Evolutionary conservation across 345 rosid genomes (phyloP), one percentile per base, ranked within the genome.

Genomic region (Sapria himalayana): DNA sequence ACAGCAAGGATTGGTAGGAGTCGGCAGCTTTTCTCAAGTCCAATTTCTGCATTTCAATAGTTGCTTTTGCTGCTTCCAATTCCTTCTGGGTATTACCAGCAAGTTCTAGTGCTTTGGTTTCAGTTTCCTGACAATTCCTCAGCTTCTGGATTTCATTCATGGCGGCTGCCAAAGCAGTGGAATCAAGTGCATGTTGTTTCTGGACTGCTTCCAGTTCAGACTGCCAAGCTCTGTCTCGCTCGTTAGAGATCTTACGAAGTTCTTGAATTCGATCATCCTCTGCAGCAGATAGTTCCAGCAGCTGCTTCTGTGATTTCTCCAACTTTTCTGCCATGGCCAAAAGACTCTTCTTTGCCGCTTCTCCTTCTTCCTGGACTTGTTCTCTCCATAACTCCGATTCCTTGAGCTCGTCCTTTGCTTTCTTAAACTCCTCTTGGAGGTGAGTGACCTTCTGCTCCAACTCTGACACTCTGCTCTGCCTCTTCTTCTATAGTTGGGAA

Each of bases 121-220:
- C 93, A 3, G 86, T 79, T 40, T 74, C 79, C 57, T 74, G 71
- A 41, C 75, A 74, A 46, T 73, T 71, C 38, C 7, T 45, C 25
- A 89, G 81, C 74, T 70, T 79, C 61, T 79, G 92, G 18, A 77
- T 76, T 58, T 89, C 98, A 54, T 69, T 89, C 74, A 79, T 65
- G 23, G 92, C 70, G 17, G 98, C 76, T 49, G 69, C 63, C 31
- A 82, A 47, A 45, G 84, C 81, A 20, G 93, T 61, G 1, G 92
- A 72, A 59, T 89, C 93, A 70, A 89, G 63, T 1, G 71, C 54
- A 31, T 84, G 76, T 38, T 79, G 95, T 57, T 73, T 79, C 60
- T 74, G 93, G 51, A 84, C 58, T 23, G 99, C 99, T 65, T 82
- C 95, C 9, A 89, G 81, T 54, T 89, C 99, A 33, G 99, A 82